Conservation (phyloP, 139 green algal species). For the Haematococcus lacustris region DNA sequence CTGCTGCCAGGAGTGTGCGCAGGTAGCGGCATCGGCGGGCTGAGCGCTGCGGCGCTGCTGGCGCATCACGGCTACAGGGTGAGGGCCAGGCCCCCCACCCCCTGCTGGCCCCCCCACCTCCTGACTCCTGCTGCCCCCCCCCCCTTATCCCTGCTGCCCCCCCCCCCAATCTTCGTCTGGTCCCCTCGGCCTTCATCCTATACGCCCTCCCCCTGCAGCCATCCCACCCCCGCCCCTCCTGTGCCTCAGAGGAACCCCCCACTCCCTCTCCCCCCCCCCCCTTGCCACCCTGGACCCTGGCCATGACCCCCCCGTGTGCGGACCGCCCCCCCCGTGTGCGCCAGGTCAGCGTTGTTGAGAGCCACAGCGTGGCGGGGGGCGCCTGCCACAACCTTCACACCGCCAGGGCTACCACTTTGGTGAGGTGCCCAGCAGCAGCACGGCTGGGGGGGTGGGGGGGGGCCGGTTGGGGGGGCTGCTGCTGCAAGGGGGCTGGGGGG, state of each 20-base stretch:
- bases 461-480: too few species aligned
- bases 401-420: constrained; percentile 80
- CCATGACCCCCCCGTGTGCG: too few species aligned
- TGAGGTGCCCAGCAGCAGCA: too few species aligned
- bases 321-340: too few species aligned
- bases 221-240: too few species aligned
- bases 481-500: too few species aligned
- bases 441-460: too few species aligned
- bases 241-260: not conserved
- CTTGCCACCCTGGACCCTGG: too few species aligned
- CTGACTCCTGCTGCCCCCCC: not conserved
- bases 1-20: not conserved
- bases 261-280: not conserved
- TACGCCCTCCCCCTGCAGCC: not conserved
- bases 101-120: not conserved
- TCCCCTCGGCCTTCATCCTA: not conserved
- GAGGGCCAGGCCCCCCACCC: not conserved
- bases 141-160: too few species aligned
- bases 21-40: constrained; percentile 72
- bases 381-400: constrained; percentile 75
- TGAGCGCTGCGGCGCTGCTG: constrained; percentile 72
- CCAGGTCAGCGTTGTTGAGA: constrained; percentile 72
- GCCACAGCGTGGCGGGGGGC: constrained; percentile 72
- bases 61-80: constrained; percentile 83
- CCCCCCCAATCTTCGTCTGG: not conserved